Percentiles rank a stretch among this genome's conserved stretches.
These are phyloP conservation scores for Lepidium sativum DNA, from an alignment of 345 rosid genomes.

Conservation along the genomic window DNA sequence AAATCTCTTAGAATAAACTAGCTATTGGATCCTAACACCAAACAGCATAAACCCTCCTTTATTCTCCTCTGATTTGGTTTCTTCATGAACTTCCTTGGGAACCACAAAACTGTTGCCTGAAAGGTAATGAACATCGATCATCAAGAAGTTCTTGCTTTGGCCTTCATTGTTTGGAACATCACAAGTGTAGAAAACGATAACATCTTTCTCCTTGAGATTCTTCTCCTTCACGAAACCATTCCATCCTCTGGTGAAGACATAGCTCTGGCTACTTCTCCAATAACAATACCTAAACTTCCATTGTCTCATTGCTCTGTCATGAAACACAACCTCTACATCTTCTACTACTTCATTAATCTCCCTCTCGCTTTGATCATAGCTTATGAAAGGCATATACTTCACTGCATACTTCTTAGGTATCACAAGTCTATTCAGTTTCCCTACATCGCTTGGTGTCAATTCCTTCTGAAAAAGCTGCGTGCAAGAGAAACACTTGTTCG, in stretches of 20 bases:
- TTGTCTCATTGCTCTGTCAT: slow-evolving; percentile 49
- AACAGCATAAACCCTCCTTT: slow-evolving; percentile 40
- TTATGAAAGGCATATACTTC: slow-evolving; percentile 42
- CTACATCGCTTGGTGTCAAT: slow-evolving; percentile 83
- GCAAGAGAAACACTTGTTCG: slow-evolving; percentile 14
- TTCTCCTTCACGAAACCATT: slow-evolving; percentile 63
- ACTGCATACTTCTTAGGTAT: slow-evolving; percentile 67
- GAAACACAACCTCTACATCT: slow-evolving; percentile 43
- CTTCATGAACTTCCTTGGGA: slow-evolving; percentile 20
- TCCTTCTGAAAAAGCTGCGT: slow-evolving; percentile 56
- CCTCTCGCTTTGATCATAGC: neutral
- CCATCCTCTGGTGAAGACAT: slow-evolving; percentile 89
- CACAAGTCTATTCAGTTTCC: slow-evolving; percentile 79
- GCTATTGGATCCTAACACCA: slow-evolving; percentile 41
- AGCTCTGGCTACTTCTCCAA: slow-evolving; percentile 88
- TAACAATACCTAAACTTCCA: slow-evolving; percentile 90
- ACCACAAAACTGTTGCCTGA: neutral
- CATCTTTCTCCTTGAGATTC: slow-evolving; percentile 45
- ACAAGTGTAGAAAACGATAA: slow-evolving; percentile 40
- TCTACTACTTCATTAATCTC: slow-evolving; percentile 2
- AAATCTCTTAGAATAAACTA: neutral
- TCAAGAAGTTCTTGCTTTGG: slow-evolving; percentile 25
- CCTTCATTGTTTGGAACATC: slow-evolving; percentile 12
- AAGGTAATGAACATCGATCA: slow-evolving; percentile 35
- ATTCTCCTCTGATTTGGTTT: slow-evolving; percentile 13